Evolutionary conservation across 1,284 basidiomycete species (phyloP).

Genomic region (Trichosporon asahii): DNA sequence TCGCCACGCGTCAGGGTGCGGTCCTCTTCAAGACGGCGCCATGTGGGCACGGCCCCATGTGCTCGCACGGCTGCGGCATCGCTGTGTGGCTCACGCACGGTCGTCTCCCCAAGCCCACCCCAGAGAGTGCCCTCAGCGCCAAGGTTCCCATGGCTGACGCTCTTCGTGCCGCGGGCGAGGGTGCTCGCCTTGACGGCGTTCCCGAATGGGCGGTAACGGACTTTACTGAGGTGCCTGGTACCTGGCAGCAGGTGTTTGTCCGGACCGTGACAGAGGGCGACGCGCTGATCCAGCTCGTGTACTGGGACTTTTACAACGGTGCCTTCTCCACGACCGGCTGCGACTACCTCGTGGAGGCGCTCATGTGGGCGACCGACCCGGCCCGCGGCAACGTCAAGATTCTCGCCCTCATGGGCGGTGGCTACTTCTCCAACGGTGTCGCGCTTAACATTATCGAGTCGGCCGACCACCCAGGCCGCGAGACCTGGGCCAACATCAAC

Average conservation of each 20-base stretch:
- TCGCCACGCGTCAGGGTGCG: slow-evolving; percentile 52
- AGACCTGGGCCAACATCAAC: slow-evolving; percentile 56
- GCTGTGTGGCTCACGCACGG: slow-evolving; percentile 55
- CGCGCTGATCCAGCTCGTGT: slow-evolving; percentile 47
- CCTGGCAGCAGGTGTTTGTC: slow-evolving; percentile 54
- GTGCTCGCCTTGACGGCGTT: slow-evolving; percentile 37
- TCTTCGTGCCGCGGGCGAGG: slow-evolving; percentile 42
- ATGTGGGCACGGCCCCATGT: slow-evolving; percentile 13
- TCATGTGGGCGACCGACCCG: slow-evolving; percentile 47
- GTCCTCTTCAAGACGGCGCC: slow-evolving; percentile 50
- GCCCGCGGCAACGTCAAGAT: slow-evolving; percentile 46
- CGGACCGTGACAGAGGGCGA: slow-evolving; percentile 42
- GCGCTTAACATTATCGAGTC: slow-evolving; percentile 55
- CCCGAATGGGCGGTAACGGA: slow-evolving; percentile 46
- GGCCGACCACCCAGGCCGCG: slow-evolving; percentile 46
- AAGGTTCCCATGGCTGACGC: slow-evolving; percentile 53
- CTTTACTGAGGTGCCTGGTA: slow-evolving; percentile 41
- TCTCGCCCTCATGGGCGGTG: slow-evolving; percentile 51
- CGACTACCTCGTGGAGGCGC: slow-evolving; percentile 46
- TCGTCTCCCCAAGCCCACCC: slow-evolving; percentile 50
- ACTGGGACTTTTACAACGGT: slow-evolving; percentile 56
- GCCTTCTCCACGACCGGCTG: slow-evolving; percentile 53
- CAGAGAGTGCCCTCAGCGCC: slow-evolving; percentile 46
- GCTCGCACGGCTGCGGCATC: slow-evolving; percentile 35
- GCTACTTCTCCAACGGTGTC: slow-evolving; percentile 55